Evolutionary conservation across 768 basidiomycete species (phyloP), one percentile per base, ranked within the genome.

Genomic region (Clitopilus hobsonii): DNA sequence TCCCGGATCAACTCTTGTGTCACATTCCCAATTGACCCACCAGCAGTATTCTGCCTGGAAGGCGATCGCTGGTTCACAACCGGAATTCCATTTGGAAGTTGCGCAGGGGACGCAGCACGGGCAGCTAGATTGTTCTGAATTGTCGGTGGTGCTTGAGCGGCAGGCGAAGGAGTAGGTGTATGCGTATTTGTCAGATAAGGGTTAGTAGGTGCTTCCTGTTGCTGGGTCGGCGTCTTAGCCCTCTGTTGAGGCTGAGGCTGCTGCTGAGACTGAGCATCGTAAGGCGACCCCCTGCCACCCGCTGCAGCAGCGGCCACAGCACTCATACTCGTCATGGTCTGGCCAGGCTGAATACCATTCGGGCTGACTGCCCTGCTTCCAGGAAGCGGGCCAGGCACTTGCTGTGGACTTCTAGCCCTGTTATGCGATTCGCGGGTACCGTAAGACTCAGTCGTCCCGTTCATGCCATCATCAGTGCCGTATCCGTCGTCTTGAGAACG

Each of bases 181-280:
- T 36, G n/a, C 26, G 50, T 18, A 29, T 27, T 27, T 7, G 41
- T 23, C 6, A 50, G 29, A 14, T 50, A 27, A 58, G 52, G 48
- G 61, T 62, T 3, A 55, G 54, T 3, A 62, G 61, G 1, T 57
- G 54, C 5, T 60, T 61, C 57, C 63, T 64, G 56, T 68, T 80
- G 41, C 22, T 18, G 82, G 76, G 58, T 91, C 88, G 6, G 94
- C 93, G 66, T 97, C 96, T 72, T 94, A 94, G 77, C 96, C 96
- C 66, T 96, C 90, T 66, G 87, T 91, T 93, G 32, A n/a, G n/a
- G n/a, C n/a, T n/a, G n/a, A n/a, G n/a, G n/a, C 10, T 36, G 41
- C 11, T 45, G 41, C 22, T 18, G 41, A 53, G 73, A 76, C 54
- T 69, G 71, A n/a, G 64, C 61, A n/a, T 60, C 61, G 59, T 61